Evolutionary conservation across 257 asterid genomes (phyloP), one percentile per base, ranked within the genome.

Genomic region (Petrea volubilis): DNA sequence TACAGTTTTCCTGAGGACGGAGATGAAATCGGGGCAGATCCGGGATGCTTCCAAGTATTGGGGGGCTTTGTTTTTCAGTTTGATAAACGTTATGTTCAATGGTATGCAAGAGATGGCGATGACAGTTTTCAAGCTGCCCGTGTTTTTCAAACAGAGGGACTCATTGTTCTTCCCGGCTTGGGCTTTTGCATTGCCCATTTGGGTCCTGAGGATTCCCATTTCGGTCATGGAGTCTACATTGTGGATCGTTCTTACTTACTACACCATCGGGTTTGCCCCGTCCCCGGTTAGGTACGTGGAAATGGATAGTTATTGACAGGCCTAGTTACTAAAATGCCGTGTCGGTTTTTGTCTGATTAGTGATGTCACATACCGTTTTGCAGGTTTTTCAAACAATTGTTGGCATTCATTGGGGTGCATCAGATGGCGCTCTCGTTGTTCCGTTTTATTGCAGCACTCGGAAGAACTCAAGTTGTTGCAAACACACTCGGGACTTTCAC

Each of bases 131-230:
- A 86, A 91, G 82, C 96, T 92, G 61, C 97, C 96, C 0, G 96
- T 92, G 49, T 92, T 89, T 57, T 92, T 77, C 70, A 92, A 92
- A 73, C 97, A 92, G 78, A 86, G 97, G 77, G 96, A 92, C 51
- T 29, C 74, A 41, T 67, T 86, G 10, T 92, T 92, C 75, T 89
- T 83, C 64, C 97, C 97, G 0, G 96, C 96, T 24, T 92, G 97
- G 97, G 96, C 97, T 5, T 92, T 92, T 65, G 92, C 95, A 1
- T 73, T 92, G 81, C 97, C 97, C 5, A 89, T 89, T 79, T 89
- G 96, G 97, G 76, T 83, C 3, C 87, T 89, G 1, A 77, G 91
- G 5, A 75, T 89, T 62, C 97, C 97, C 7, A 64, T 89, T 8
- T 92, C 97, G 0, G 34, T 89, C 0, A 53, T 81, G 79, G 96